A percentile compares a stretch with the other conserved stretches of the same genome.
Evolutionary conservation across 441 rosid species (phyloP).

Genomic region (Pelargonium cotyledonis): DNA sequence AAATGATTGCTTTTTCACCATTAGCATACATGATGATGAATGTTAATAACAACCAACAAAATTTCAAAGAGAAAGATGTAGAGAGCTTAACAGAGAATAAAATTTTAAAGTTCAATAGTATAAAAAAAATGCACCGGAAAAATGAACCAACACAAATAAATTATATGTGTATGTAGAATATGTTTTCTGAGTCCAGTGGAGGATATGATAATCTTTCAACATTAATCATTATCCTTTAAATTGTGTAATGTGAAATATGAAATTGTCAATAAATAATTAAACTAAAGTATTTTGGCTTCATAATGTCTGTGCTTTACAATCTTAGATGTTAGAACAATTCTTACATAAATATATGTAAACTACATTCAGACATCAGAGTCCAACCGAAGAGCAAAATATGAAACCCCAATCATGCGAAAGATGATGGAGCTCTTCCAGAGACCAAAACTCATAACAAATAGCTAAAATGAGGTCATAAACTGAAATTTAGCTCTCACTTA

Average conservation of each 20-base stretch:
- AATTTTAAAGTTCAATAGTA: background rate
- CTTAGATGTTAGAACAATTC: background rate
- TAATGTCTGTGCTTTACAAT: background rate
- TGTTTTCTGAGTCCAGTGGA: background rate
- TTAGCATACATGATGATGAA: conserved; percentile 3
- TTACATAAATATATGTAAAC: background rate
- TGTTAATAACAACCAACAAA: background rate
- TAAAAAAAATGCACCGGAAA: background rate
- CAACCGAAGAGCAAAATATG: background rate
- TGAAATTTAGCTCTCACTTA: conserved; percentile 28
- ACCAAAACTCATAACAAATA: background rate
- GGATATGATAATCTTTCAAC: background rate
- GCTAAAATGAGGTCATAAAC: conserved; percentile 12
- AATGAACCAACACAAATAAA: background rate
- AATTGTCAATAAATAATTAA: background rate
- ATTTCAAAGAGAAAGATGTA: background rate
- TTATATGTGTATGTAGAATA: background rate
- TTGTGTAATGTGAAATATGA: background rate
- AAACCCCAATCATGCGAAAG: background rate
- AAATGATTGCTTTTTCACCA: background rate
- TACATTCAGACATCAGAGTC: background rate
- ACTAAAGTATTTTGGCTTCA: background rate
- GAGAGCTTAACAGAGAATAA: background rate
- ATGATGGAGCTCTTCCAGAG: background rate
- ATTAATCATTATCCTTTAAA: background rate